Conservation (phyloP, 495 filamentous ascomycete species). For the Talaromyces wortmannii region DNA sequence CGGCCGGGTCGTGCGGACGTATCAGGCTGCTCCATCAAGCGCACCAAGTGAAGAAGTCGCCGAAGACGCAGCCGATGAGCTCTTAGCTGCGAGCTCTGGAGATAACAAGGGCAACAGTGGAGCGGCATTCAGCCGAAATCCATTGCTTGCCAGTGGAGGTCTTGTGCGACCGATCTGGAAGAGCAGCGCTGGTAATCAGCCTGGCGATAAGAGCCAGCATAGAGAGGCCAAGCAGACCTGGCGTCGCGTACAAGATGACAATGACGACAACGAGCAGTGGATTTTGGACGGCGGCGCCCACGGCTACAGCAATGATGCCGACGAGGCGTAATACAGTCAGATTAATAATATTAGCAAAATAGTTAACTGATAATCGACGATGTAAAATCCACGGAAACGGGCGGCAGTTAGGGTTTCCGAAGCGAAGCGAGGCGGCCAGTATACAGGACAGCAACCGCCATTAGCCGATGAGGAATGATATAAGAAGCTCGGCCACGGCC, state of each 20-base stretch:
- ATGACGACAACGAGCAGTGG: slow-evolving; percentile 84
- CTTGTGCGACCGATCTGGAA: slow-evolving; percentile 76
- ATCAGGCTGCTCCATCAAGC: slow-evolving; percentile 43
- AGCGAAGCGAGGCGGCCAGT: too few relatives aligned
- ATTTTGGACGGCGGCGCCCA: slow-evolving; percentile 80
- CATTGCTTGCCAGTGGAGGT: slow-evolving; percentile 60
- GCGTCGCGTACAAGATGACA: slow-evolving; percentile 88
- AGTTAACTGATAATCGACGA: background rate
- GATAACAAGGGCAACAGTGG: slow-evolving; percentile 19
- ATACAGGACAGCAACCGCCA: too few relatives aligned
- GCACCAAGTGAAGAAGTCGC: slow-evolving; percentile 27
- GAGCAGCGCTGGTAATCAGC: slow-evolving; percentile 37
- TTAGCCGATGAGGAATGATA: too few relatives aligned
- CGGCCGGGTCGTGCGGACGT: slow-evolving; percentile 64
- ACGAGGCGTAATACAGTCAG: background rate
- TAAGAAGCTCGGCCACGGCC: too few relatives aligned
- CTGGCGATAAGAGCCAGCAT: slow-evolving; percentile 19
- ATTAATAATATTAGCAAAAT: too few relatives aligned
- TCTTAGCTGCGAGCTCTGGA: slow-evolving; percentile 2
- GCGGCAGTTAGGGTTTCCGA: too few relatives aligned
- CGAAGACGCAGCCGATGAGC: slow-evolving; percentile 7
- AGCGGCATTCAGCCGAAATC: slow-evolving; percentile 76
- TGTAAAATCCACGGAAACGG: background rate
- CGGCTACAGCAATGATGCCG: slow-evolving; percentile 30
- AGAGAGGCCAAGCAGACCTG: slow-evolving; percentile 52